A percentile compares a stretch with the other conserved stretches of the same genome.
Evolutionary conservation across 2,329 filamentous ascomycete species (phyloP).

Genomic region (Colletotrichum godetiae): DNA sequence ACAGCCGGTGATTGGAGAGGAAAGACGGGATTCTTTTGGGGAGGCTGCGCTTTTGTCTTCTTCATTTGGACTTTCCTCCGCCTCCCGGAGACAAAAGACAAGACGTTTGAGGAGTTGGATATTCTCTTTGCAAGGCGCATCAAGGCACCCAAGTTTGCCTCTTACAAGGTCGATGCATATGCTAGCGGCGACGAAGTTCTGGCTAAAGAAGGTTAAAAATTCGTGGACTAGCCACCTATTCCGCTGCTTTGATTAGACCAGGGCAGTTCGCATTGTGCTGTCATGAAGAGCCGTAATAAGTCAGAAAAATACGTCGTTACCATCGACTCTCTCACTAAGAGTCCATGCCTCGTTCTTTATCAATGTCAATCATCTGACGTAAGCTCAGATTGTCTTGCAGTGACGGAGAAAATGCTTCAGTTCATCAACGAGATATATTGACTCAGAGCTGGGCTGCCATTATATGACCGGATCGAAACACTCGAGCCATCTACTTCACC

Average conservation of each 20-base stretch:
- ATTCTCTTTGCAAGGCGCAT: constrained; percentile 41
- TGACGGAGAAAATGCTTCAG: too few species aligned
- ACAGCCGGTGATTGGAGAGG: constrained; percentile 48
- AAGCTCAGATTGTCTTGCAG: too few species aligned
- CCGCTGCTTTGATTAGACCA: neutral
- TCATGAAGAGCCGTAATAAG: too few species aligned
- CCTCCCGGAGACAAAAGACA: constrained; percentile 46
- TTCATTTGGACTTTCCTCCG: constrained; percentile 48
- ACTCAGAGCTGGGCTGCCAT: too few species aligned
- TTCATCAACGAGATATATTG: too few species aligned
- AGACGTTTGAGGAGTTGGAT: constrained; percentile 48
- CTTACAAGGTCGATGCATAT: constrained; percentile 23
- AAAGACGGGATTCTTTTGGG: constrained; percentile 48
- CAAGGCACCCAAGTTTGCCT: constrained; percentile 17
- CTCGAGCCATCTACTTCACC: too few species aligned
- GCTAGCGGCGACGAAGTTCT: constrained; percentile 19
- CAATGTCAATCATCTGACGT: too few species aligned
- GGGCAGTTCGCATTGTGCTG: neutral
- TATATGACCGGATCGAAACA: too few species aligned
- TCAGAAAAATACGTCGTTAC: too few species aligned
- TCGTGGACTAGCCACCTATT: neutral
- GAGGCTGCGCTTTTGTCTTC: constrained; percentile 30
- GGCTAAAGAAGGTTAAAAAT: constrained; percentile 5
- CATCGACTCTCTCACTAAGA: too few species aligned
- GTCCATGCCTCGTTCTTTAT: too few species aligned